A percentile compares a stretch with the other conserved stretches of the same genome.
These are phyloP conservation scores for Magnaporthiopsis incrustans DNA, from an alignment of 2,329 filamentous ascomycete species.

Conservation along the genomic window DNA sequence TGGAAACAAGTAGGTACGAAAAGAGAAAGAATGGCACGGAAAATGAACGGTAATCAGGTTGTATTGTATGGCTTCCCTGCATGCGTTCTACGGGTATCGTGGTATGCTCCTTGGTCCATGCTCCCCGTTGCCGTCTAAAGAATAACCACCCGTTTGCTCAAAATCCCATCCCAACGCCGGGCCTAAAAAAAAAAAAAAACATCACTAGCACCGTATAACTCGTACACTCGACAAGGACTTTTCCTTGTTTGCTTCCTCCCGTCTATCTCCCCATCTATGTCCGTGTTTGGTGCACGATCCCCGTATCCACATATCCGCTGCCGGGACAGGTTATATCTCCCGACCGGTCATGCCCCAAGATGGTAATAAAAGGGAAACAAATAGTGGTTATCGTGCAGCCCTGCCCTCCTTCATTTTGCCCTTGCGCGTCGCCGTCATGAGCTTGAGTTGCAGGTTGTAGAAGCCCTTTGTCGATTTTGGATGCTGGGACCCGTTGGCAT, in stretches of 20 bases:
- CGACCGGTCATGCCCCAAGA: no score
- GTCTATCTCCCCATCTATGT: no score
- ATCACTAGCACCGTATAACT: background rate
- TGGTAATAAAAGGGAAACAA: no score
- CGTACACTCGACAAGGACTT: background rate
- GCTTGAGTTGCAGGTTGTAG: slow-evolving; percentile 54
- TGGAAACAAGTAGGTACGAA: no score
- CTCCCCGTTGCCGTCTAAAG: background rate
- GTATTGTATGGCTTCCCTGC: no score
- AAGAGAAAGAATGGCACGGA: no score
- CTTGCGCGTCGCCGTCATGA: slow-evolving; percentile 48
- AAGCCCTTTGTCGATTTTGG: slow-evolving; percentile 33
- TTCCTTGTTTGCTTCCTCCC: background rate
- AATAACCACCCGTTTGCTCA: background rate
- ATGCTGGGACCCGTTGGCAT: slow-evolving; percentile 17
- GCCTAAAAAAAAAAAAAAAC: background rate
- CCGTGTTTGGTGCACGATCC: no score
- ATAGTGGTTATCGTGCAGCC: slow-evolving; percentile 3
- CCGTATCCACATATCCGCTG: background rate
- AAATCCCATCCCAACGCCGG: background rate
- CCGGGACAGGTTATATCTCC: background rate
- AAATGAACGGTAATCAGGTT: background rate
- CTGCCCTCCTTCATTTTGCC: slow-evolving; percentile 33
- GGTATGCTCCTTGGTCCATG: background rate
- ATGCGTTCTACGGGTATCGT: background rate